Evolutionary conservation across 2,329 filamentous ascomycete species (phyloP).

Genomic region (Stemphylium beticola): DNA sequence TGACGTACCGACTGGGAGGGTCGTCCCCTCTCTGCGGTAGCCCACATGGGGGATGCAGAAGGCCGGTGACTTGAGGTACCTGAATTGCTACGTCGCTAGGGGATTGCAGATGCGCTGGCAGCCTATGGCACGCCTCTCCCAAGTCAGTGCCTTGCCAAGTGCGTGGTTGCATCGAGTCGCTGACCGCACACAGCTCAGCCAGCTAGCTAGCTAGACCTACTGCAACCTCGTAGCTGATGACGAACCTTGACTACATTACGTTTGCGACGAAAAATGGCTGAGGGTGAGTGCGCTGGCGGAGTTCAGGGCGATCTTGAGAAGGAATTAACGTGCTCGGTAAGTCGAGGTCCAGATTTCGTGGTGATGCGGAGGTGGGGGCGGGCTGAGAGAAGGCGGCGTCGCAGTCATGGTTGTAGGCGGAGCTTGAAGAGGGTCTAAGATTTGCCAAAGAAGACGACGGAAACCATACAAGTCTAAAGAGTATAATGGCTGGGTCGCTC

Average conservation of each 20-base stretch:
- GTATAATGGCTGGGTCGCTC: background rate
- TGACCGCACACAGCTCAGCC: conserved; percentile 25
- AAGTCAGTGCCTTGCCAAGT: conserved; percentile 20
- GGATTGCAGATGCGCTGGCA: conserved; percentile 21
- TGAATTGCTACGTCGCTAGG: background rate
- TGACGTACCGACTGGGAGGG: conserved; percentile 14
- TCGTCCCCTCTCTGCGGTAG: background rate
- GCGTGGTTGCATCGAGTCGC: conserved; percentile 17
- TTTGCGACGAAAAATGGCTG: conserved; percentile 38
- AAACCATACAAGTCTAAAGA: background rate
- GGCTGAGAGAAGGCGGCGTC: background rate
- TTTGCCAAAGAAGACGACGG: background rate
- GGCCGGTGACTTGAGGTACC: background rate
- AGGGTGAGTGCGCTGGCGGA: conserved; percentile 47
- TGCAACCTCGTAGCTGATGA: conserved; percentile 11
- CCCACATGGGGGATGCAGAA: background rate
- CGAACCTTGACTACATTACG: conserved; percentile 5
- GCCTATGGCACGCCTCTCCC: conserved; percentile 9
- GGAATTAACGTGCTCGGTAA: conserved; percentile 92
- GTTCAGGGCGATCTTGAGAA: conserved; percentile 77
- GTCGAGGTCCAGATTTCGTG: conserved; percentile 48
- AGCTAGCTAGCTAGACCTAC: conserved; percentile 15
- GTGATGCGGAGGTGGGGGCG: conserved; percentile 8
- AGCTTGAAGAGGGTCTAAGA: background rate
- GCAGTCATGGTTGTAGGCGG: background rate